phyloP scores from a whole-genome alignment of 2,329 filamentous ascomycete genomes.

The Penicillium griseofulvum region DNA sequence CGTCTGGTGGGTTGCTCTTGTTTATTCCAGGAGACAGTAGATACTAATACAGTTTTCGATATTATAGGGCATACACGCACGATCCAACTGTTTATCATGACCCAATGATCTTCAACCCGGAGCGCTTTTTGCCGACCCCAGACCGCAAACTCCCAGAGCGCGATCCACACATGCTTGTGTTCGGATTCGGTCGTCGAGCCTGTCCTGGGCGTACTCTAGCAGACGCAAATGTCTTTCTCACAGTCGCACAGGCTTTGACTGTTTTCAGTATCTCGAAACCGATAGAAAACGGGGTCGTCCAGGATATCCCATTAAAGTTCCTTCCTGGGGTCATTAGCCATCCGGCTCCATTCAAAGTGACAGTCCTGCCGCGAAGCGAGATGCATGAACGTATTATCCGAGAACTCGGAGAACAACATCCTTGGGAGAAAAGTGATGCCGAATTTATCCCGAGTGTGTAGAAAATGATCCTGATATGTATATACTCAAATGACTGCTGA shows the following conservation, averaged over 20 bases:
- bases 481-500: not conserved
- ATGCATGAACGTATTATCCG: constrained; percentile 34
- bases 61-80: constrained; percentile 41
- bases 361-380: constrained; percentile 36
- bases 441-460: not conserved
- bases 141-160: constrained; percentile 34
- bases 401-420: constrained; percentile 35
- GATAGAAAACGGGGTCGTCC: constrained; percentile 7
- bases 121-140: constrained; percentile 37
- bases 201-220: constrained; percentile 24
- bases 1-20: constrained; percentile 32
- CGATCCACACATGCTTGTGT: constrained; percentile 33
- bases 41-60: not conserved
- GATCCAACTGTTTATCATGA: constrained; percentile 38
- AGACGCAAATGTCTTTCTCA: constrained; percentile 19
- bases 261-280: constrained; percentile 21
- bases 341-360: constrained; percentile 36
- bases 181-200: constrained; percentile 23
- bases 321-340: constrained; percentile 29
- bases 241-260: constrained; percentile 16
- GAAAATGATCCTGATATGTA: not conserved
- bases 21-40: not conserved
- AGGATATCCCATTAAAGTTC: constrained; percentile 15
- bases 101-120: constrained; percentile 44
- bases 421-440: constrained; percentile 43